Base-by-base conservation (phyloP, 495 filamentous ascomycete species). In the Talaromyces nanjingensis region DNA sequence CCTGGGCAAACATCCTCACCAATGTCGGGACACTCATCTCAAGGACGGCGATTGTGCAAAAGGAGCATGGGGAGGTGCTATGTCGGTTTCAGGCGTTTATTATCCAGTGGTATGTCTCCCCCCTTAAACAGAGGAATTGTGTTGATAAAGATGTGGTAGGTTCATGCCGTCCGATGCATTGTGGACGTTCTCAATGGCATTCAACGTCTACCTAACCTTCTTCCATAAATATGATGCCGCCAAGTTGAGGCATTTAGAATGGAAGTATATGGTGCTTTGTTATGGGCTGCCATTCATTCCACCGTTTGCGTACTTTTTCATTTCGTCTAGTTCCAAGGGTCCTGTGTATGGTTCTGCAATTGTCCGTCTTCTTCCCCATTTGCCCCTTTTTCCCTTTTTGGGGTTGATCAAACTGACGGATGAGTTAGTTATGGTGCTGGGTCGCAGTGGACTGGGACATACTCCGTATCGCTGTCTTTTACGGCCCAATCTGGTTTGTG, bases 131-230 rank as follows among this genome's bases (percentile, higher is more conserved):
- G 18, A 8, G 52, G 1, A 20, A 6, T 25, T 1, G 14, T 8
- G 27, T 29, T 74, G 64, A 68, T 67, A 60, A 53, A 58, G 53
- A 56, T 14, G 11, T 49, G 56, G 14, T 49, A 93, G 89, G 84
- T 91, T 92, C 64, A 78, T 79, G 74, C 76, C 89, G 1, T 90
- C 91, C 3, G 91, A 96, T 76, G 88, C 90, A 3, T 77, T 87
- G 49, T 92, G 89, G 89, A 88, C 88, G 1, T 79, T 93, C 54
- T 88, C 88, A 57, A 96, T 96, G 92, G 90, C 91, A 2, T 79
- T 89, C 64, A 96, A 96, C 69, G 91, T 96, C 65, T 91, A 90
- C 69, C 76, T 96, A 20, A 93, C 91, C 16, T 92, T 96, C 67
- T 94, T 93, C 73, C 82, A 81, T 67, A 87, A 87, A 65, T 93